These are phyloP conservation scores for Tylopilus intermedius DNA, from an alignment of 768 basidiomycete species.

Conservation along the genomic window DNA sequence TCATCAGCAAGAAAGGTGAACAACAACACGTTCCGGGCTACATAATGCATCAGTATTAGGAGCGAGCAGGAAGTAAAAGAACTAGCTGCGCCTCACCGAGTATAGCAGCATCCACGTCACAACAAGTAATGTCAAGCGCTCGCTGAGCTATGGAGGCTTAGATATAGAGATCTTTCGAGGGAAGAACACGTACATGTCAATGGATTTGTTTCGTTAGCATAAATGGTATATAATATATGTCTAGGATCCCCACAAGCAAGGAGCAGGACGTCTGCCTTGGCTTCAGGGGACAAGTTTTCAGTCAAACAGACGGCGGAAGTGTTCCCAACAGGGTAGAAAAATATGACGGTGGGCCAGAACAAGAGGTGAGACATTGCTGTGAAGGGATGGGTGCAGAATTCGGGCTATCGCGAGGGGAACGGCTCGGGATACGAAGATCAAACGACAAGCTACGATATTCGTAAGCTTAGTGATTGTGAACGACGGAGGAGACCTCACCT, in stretches of 20 bases:
- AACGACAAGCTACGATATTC: background rate
- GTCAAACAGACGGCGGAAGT: slow-evolving; percentile 50
- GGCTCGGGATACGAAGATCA: background rate
- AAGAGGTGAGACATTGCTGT: slow-evolving; percentile 16
- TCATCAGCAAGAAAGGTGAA: slow-evolving; percentile 26
- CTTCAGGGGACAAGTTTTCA: slow-evolving; percentile 42
- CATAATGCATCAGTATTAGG: background rate
- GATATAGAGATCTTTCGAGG: background rate
- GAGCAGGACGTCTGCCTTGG: slow-evolving; percentile 35
- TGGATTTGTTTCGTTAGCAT: slow-evolving; percentile 10
- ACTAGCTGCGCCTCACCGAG: slow-evolving; percentile 15
- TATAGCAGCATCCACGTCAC: slow-evolving; percentile 26
- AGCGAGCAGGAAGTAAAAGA: background rate
- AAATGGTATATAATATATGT: slow-evolving; percentile 47
- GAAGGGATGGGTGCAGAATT: background rate
- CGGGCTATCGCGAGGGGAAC: background rate
- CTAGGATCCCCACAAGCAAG: slow-evolving; percentile 56
- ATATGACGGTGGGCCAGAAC: slow-evolving; percentile 24
- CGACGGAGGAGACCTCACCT: background rate
- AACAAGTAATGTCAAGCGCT: slow-evolving; percentile 27
- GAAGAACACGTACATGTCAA: slow-evolving; percentile 3
- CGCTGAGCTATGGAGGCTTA: slow-evolving; percentile 12
- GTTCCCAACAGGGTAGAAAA: slow-evolving; percentile 58
- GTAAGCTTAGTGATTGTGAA: background rate
- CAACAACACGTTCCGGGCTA: slow-evolving; percentile 27